Evolutionary conservation across 1,284 basidiomycete species (phyloP).

Genomic region (Vanrija pseudolonga): DNA sequence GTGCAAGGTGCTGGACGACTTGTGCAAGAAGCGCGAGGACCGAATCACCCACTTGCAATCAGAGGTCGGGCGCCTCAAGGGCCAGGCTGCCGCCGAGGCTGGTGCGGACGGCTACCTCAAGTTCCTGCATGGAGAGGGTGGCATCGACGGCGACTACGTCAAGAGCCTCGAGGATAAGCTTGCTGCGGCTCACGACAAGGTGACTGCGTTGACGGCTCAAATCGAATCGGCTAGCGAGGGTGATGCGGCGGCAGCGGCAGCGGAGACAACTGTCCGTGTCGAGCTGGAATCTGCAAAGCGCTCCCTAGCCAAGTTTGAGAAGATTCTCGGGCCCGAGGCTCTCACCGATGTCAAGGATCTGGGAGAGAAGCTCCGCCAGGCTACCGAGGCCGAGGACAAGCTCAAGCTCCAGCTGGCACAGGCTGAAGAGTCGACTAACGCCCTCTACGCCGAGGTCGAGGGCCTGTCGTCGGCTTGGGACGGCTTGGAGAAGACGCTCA

Average conservation of each 20-base stretch:
- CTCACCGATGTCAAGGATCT: slow-evolving; percentile 56
- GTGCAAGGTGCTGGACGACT: slow-evolving; percentile 65
- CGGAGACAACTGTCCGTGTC: slow-evolving; percentile 14
- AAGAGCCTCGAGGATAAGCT: slow-evolving; percentile 60
- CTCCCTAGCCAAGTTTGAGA: slow-evolving; percentile 60
- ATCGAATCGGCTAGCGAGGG: slow-evolving; percentile 15
- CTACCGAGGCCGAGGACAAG: slow-evolving; percentile 61
- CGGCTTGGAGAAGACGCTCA: slow-evolving; percentile 73
- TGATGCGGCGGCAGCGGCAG: slow-evolving; percentile 17
- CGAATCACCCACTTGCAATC: slow-evolving; percentile 69
- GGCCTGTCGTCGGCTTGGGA: slow-evolving; percentile 84
- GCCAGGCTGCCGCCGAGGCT: slow-evolving; percentile 68
- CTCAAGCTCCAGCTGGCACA: slow-evolving; percentile 54
- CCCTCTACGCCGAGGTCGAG: slow-evolving; percentile 80
- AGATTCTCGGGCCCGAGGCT: slow-evolving; percentile 57
- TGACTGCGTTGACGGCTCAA: slow-evolving; percentile 23
- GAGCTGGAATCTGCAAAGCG: slow-evolving; percentile 42
- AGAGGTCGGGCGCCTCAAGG: slow-evolving; percentile 71
- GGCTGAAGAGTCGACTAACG: slow-evolving; percentile 58
- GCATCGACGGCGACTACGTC: slow-evolving; percentile 62
- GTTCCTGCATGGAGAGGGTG: slow-evolving; percentile 62
- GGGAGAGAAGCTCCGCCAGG: slow-evolving; percentile 58
- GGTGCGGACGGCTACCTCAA: slow-evolving; percentile 68
- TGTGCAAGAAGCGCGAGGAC: slow-evolving; percentile 71
- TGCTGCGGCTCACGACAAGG: slow-evolving; percentile 41